Percentiles rank a stretch among this genome's conserved stretches.
Conservation (phyloP, 768 basidiomycete genomes). For the Xerocomellus amylosporus region DNA sequence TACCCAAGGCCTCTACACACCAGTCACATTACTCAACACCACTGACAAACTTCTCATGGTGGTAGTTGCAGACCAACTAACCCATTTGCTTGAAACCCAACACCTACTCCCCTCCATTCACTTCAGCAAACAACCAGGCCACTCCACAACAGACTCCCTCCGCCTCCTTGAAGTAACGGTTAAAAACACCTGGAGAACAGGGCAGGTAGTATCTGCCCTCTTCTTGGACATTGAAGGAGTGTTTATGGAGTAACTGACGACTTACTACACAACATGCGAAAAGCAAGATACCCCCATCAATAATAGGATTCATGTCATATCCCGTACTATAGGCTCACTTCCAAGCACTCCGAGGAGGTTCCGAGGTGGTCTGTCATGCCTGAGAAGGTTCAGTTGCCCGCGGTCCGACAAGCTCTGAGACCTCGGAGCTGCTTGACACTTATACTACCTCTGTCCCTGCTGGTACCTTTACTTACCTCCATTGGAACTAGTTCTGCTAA, state of each 20-base stretch:
- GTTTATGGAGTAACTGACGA: not conserved
- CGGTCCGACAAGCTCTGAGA: too few species aligned
- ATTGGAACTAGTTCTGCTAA: too few species aligned
- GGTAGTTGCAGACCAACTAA: not conserved
- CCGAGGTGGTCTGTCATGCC: too few species aligned
- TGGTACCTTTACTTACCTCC: too few species aligned
- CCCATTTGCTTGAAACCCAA: not conserved
- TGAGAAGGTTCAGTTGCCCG: too few species aligned
- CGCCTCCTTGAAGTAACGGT: not conserved
- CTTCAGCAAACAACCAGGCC: not conserved
- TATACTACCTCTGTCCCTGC: too few species aligned
- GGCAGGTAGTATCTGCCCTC: not conserved
- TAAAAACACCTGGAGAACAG: not conserved
- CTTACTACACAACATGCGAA: constrained; percentile 7
- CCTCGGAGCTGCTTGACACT: too few species aligned
- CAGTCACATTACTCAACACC: not conserved
- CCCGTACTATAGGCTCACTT: too few species aligned
- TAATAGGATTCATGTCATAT: too few species aligned
- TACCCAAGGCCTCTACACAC: not conserved
- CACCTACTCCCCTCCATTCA: not conserved
- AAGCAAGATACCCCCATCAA: not conserved
- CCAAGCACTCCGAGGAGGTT: too few species aligned
- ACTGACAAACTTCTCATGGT: not conserved
- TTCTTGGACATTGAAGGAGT: constrained; percentile 7
- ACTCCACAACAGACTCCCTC: not conserved